Evolutionary conservation across 1,139 yeast genomes (phyloP).

Genomic region (Scheffersomyces insectosa): DNA sequence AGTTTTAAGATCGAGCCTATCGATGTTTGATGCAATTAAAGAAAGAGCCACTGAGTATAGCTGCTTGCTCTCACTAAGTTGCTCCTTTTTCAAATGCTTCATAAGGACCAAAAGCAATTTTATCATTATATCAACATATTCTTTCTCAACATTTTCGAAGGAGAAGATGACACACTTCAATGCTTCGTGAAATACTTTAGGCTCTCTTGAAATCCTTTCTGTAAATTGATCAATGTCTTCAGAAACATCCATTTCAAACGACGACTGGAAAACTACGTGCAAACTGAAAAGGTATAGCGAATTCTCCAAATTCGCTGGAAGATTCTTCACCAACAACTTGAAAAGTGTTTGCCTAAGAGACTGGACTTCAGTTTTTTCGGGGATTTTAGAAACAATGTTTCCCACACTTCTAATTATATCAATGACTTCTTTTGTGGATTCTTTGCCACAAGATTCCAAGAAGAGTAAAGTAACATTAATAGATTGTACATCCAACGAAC

Average conservation of each 20-base stretch:
- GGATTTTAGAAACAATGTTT: not conserved
- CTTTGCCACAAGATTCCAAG: not conserved
- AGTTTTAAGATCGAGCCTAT: slow-evolving; percentile 5
- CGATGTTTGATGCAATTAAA: slow-evolving; percentile 7
- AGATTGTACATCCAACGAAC: too few species aligned
- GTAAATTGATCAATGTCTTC: not conserved
- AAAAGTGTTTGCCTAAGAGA: not conserved
- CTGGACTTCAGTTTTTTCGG: not conserved
- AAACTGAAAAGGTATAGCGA: not conserved
- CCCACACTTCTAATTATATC: not conserved
- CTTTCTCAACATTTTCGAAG: not conserved
- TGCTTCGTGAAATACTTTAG: slow-evolving; percentile 4
- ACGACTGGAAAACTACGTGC: not conserved
- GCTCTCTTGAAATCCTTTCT: too few species aligned
- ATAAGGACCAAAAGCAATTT: not conserved
- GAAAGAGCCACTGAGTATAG: slow-evolving; percentile 14
- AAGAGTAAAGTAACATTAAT: not conserved
- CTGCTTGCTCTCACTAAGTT: slow-evolving; percentile 5
- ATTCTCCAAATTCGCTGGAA: not conserved
- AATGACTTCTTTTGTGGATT: not conserved
- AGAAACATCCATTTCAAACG: not conserved
- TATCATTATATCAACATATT: not conserved
- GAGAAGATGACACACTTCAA: slow-evolving; percentile 6
- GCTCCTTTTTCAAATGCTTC: slow-evolving; percentile 6
- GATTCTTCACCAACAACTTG: not conserved